Evolutionary conservation across 2,329 filamentous ascomycete species (phyloP).

Genomic region (Ceratocystis destructans): DNA sequence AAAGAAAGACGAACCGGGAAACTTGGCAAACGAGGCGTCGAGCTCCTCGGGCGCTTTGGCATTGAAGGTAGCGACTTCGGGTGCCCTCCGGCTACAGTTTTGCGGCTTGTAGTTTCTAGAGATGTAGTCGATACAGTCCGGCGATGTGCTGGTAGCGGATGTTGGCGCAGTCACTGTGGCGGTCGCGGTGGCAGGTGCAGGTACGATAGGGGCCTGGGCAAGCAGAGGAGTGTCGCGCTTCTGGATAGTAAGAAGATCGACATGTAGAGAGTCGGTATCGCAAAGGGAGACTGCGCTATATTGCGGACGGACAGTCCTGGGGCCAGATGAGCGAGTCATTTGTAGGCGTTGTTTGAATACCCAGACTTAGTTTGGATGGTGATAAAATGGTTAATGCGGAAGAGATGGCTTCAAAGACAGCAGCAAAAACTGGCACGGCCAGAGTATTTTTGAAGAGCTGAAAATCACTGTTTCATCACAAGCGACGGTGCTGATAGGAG

Average conservation of each 20-base stretch:
- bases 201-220: background rate
- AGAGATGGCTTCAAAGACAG: background rate
- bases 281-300: background rate
- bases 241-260: conserved; percentile 7
- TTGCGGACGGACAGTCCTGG: background rate
- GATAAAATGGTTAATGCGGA: background rate
- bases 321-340: conserved; percentile 6
- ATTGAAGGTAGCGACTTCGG: conserved; percentile 1
- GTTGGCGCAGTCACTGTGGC: background rate
- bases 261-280: conserved; percentile 1
- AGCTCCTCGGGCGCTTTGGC: background rate
- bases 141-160: background rate
- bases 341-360: background rate
- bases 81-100: background rate
- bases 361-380: background rate
- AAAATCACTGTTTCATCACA: too few species aligned
- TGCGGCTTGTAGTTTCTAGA: background rate
- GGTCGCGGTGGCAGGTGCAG: background rate
- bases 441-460: too few species aligned
- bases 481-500: too few species aligned
- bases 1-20: conserved; percentile 11
- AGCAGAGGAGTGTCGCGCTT: background rate
- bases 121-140: background rate
- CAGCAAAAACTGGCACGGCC: background rate
- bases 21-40: conserved; percentile 3